These are phyloP conservation scores for Sporothrix protearum DNA, from an alignment of 2,329 filamentous ascomycete genomes.

Conservation along the genomic window DNA sequence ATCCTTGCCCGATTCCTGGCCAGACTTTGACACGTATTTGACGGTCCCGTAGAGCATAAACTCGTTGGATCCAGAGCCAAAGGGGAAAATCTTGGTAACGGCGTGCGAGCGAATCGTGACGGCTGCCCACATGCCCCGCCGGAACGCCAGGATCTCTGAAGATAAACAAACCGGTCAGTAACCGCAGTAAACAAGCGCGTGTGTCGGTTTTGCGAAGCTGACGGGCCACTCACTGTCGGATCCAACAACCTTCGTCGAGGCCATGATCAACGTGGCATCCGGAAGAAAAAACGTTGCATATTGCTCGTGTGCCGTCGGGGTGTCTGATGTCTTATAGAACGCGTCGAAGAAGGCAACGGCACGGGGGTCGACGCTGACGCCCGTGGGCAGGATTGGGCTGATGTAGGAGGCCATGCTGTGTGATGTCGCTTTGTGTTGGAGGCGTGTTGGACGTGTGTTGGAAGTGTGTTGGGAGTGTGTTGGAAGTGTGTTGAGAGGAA, in stretches of 20 bases:
- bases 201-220: not conserved
- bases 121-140: slow-evolving; percentile 35
- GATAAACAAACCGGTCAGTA: not conserved
- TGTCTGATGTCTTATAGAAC: slow-evolving; percentile 37
- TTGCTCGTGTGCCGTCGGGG: slow-evolving; percentile 32
- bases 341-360: slow-evolving; percentile 33
- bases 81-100: slow-evolving; percentile 35
- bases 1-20: slow-evolving; percentile 40
- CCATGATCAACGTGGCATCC: slow-evolving; percentile 36
- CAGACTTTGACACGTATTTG: slow-evolving; percentile 32
- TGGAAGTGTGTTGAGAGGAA: not conserved
- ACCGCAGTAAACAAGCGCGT: not conserved
- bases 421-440: not conserved
- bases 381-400: slow-evolving; percentile 23
- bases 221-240: slow-evolving; percentile 29
- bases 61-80: slow-evolving; percentile 31
- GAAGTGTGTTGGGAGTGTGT: not conserved
- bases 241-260: slow-evolving; percentile 32
- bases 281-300: slow-evolving; percentile 33
- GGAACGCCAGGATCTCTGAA: slow-evolving; percentile 33
- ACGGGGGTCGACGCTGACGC: slow-evolving; percentile 27
- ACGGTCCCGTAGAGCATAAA: slow-evolving; percentile 38
- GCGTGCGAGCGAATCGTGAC: slow-evolving; percentile 34
- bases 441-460: not conserved
- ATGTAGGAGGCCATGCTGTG: slow-evolving; percentile 21